These are phyloP conservation scores for Maudiozyma turicensis DNA, from an alignment of 805 yeast genomes.

Conservation along the genomic window DNA sequence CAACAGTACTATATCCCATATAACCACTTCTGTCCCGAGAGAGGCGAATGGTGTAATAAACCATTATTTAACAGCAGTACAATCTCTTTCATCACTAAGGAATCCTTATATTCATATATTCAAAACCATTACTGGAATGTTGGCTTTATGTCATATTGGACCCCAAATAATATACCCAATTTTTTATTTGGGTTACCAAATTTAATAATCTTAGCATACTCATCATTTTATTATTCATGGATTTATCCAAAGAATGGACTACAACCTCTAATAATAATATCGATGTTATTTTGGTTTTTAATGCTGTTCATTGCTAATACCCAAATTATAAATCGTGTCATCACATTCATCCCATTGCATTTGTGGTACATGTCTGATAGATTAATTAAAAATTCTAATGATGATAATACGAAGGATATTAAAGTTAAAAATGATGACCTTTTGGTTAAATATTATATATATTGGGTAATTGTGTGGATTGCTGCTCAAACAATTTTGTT, in stretches of 20 bases:
- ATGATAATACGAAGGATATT: conserved; percentile 8
- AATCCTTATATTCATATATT: conserved; percentile 54
- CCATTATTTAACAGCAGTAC: conserved; percentile 16
- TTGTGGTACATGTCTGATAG: conserved; percentile 58
- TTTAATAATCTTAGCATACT: conserved; percentile 34
- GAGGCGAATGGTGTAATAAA: conserved; percentile 73
- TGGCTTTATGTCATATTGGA: conserved; percentile 81
- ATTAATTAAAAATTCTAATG: conserved; percentile 13
- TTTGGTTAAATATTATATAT: conserved; percentile 32
- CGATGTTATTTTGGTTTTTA: conserved; percentile 37
- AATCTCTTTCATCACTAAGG: conserved; percentile 10
- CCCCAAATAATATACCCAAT: conserved; percentile 69
- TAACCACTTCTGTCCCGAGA: conserved; percentile 49
- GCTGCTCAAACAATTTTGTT: conserved; percentile 61
- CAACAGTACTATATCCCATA: conserved; percentile 46
- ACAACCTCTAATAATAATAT: conserved; percentile 35
- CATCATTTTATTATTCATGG: conserved; percentile 33
- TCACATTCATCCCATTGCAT: conserved; percentile 66
- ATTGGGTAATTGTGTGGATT: conserved; percentile 53
- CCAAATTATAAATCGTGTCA: conserved; percentile 75
- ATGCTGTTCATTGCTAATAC: conserved; percentile 64
- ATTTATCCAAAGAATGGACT: conserved; percentile 31
- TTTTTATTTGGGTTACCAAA: conserved; percentile 70
- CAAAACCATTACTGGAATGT: conserved; percentile 77
- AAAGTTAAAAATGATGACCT: conserved; percentile 7